phyloP scores from a whole-genome alignment of 2,329 filamentous ascomycete genomes.

The Penicillium palitans region DNA sequence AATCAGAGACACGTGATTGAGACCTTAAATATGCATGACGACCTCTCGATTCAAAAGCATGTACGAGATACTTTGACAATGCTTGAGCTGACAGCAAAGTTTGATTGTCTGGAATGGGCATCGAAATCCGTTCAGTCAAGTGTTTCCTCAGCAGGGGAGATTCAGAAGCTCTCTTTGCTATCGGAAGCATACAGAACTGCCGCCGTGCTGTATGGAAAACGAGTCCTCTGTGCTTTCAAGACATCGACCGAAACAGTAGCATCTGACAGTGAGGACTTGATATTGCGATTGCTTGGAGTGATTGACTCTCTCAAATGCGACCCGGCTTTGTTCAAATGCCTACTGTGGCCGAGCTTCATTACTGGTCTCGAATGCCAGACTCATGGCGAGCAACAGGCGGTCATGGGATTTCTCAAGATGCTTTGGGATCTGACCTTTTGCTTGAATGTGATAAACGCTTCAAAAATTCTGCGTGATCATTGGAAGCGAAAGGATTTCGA shows the following conservation, averaged over 20 bases:
- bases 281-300: background rate
- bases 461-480: constrained; percentile 16
- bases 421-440: constrained; percentile 24
- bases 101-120: background rate
- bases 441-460: constrained; percentile 25
- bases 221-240: constrained; percentile 7
- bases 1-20: background rate
- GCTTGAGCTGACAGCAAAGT: background rate
- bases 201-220: constrained; percentile 16
- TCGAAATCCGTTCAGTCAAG: background rate
- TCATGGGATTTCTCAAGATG: constrained; percentile 3
- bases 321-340: constrained; percentile 22
- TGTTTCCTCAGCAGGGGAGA: background rate
- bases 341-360: constrained; percentile 25
- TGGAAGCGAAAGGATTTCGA: constrained; percentile 12
- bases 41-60: background rate
- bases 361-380: constrained; percentile 20
- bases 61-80: background rate
- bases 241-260: background rate
- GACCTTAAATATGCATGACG: background rate
- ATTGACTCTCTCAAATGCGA: constrained; percentile 11
- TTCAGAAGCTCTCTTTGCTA: background rate
- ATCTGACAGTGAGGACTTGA: background rate
- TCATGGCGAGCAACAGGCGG: background rate
- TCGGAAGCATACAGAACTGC: constrained; percentile 17